phyloP scores from a whole-genome alignment of 2,329 filamentous ascomycete species.

The Pseudogymnoascus sp. region DNA sequence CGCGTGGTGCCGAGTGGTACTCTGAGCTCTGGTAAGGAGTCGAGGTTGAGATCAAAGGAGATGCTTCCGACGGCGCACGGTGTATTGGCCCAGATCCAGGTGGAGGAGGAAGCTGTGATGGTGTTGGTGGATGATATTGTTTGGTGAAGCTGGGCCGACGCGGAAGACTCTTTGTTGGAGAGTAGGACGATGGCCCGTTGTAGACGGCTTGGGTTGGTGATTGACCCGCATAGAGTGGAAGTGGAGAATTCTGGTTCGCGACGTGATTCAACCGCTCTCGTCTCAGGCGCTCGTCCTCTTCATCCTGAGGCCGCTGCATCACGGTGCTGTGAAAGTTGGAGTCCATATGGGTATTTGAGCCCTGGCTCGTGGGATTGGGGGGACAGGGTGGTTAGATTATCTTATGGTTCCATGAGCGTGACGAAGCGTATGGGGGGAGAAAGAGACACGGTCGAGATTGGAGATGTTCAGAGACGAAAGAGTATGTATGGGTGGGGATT shows the following conservation, averaged over 20 bases:
- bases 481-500: background rate
- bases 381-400: conserved; percentile 2
- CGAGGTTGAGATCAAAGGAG: conserved; percentile 20
- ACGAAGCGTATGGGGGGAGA: background rate
- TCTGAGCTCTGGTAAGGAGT: conserved; percentile 24
- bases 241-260: conserved; percentile 22
- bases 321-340: conserved; percentile 25
- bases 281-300: conserved; percentile 20
- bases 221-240: conserved; percentile 16
- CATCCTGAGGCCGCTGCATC: conserved; percentile 21
- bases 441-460: background rate
- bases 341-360: conserved; percentile 17
- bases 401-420: conserved; percentile 7
- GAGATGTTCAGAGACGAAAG: background rate
- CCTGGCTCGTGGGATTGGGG: conserved; percentile 5
- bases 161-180: conserved; percentile 23
- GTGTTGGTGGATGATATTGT: conserved; percentile 22
- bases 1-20: conserved; percentile 29
- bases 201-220: conserved; percentile 23
- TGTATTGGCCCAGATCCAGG: conserved; percentile 17
- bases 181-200: conserved; percentile 18
- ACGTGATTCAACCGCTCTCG: conserved; percentile 24
- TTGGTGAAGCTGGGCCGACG: conserved; percentile 25
- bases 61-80: conserved; percentile 22
- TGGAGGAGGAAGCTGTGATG: conserved; percentile 20